phyloP scores from a whole-genome alignment of 23 red algal species.

The Cyanidioschyzon merolae region DNA sequence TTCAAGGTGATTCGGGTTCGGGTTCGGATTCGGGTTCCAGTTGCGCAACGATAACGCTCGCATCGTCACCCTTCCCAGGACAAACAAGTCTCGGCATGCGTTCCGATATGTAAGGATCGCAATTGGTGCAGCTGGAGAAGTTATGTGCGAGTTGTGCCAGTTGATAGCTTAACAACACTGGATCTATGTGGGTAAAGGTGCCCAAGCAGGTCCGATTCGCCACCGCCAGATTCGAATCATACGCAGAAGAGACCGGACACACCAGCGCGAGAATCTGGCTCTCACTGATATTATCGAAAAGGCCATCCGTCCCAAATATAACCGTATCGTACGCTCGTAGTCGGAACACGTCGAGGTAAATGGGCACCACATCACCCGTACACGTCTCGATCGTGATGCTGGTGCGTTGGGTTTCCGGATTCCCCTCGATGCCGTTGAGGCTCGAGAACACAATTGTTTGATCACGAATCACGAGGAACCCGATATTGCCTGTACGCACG shows the following conservation, averaged over 20 bases:
- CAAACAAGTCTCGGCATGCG: conserved; percentile 26
- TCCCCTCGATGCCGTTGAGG: not conserved
- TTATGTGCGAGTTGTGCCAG: conserved; percentile 55
- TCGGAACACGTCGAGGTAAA: conserved; percentile 15
- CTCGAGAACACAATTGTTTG: not conserved
- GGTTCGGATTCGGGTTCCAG: not conserved
- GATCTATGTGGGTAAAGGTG: conserved; percentile 44
- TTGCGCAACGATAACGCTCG: conserved; percentile 3
- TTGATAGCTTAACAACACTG: conserved; percentile 50
- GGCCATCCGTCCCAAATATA: conserved; percentile 52
- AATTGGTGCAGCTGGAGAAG: conserved; percentile 38
- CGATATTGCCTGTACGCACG: not conserved
- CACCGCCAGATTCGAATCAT: conserved; percentile 46
- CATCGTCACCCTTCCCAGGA: not conserved
- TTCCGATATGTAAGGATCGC: conserved; percentile 39
- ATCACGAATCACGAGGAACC: not conserved
- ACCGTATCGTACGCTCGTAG: conserved; percentile 39
- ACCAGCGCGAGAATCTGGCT: conserved; percentile 68
- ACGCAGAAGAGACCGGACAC: conserved; percentile 31
- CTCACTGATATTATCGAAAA: conserved; percentile 53
- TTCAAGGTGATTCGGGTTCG: too few species aligned
- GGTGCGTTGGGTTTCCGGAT: not conserved
- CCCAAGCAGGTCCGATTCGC: conserved; percentile 76
- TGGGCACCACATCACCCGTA: not conserved
- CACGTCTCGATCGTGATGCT: not conserved